Conservation (phyloP, 2,329 filamentous ascomycete genomes). For the Claviceps citrina region DNA sequence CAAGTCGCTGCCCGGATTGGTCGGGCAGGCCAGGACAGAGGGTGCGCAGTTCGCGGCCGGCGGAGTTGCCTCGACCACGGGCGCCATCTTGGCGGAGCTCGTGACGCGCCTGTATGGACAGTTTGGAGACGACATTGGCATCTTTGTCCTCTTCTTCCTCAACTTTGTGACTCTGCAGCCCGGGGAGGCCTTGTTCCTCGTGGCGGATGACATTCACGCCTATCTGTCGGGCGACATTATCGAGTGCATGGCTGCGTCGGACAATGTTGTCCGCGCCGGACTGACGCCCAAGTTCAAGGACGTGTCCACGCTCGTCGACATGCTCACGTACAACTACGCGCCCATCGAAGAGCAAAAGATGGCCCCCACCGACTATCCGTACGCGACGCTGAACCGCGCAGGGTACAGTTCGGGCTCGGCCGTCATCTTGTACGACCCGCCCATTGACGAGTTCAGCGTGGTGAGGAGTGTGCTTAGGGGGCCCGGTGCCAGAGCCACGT, state of each 20-base stretch:
- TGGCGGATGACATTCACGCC: slow-evolving; percentile 93
- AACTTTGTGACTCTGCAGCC: slow-evolving; percentile 81
- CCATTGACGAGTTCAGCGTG: slow-evolving; percentile 91
- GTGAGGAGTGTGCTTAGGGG: slow-evolving; percentile 62
- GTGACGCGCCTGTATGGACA: slow-evolving; percentile 63
- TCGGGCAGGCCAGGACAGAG: slow-evolving; percentile 53
- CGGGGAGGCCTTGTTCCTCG: slow-evolving; percentile 90
- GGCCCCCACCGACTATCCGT: slow-evolving; percentile 69
- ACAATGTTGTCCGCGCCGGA: slow-evolving; percentile 93
- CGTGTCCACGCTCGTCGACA: slow-evolving; percentile 69
- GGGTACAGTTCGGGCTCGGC: slow-evolving; percentile 67
- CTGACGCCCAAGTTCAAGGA: slow-evolving; percentile 99
- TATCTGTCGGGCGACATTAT: slow-evolving; percentile 90
- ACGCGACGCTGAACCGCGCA: slow-evolving; percentile 62
- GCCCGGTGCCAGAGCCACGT: slow-evolving; percentile 65
- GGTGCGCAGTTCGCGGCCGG: slow-evolving; percentile 59
- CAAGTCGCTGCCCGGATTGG: slow-evolving; percentile 48
- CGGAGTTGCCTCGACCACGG: slow-evolving; percentile 51
- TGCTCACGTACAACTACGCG: slow-evolving; percentile 91
- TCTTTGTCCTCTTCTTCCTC: slow-evolving; percentile 93
- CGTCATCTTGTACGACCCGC: slow-evolving; percentile 73
- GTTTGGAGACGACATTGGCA: slow-evolving; percentile 78
- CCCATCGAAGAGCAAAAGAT: slow-evolving; percentile 95
- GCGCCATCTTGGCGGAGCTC: slow-evolving; percentile 59
- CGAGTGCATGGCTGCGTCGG: slow-evolving; percentile 97